These are phyloP conservation scores for Alternaria novae-zelandiae DNA, from an alignment of 2,329 filamentous ascomycete genomes.

Conservation along the genomic window DNA sequence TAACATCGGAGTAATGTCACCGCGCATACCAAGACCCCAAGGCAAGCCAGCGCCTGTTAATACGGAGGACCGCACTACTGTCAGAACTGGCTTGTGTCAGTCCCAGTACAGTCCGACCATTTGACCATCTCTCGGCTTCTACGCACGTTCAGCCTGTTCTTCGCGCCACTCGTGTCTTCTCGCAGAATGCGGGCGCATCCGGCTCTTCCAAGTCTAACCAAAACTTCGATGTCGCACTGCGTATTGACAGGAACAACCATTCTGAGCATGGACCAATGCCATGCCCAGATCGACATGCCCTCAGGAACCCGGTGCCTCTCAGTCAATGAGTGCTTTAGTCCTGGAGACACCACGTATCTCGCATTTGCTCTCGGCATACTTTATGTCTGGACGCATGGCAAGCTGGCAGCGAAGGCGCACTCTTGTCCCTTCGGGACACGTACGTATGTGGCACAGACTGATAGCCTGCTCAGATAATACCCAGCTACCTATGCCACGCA, in stretches of 20 bases:
- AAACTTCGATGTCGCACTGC: constrained; percentile 19
- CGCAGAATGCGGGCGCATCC: constrained; percentile 11
- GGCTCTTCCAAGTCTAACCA: constrained; percentile 7
- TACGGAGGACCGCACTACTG: background rate
- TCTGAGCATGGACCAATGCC: constrained; percentile 10
- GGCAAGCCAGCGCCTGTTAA: background rate
- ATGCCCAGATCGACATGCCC: constrained; percentile 4
- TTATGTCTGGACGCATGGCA: background rate
- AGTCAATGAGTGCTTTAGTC: constrained; percentile 1
- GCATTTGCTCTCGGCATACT: background rate
- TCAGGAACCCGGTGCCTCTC: background rate
- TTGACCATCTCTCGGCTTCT: background rate
- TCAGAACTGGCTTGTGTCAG: background rate
- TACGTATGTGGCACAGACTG: constrained; percentile 9
- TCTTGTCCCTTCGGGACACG: background rate
- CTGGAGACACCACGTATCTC: constrained; percentile 3
- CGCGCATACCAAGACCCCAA: background rate
- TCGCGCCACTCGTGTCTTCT: constrained; percentile 5
- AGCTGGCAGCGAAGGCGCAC: constrained; percentile 2
- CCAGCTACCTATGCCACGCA: constrained; percentile 20
- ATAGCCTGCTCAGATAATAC: background rate
- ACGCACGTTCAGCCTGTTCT: background rate
- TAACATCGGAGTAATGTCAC: background rate
- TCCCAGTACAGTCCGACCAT: background rate
- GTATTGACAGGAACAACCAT: background rate